Evolutionary conservation across 768 basidiomycete genomes (phyloP).

Genomic region (Lactarius deliciosus): DNA sequence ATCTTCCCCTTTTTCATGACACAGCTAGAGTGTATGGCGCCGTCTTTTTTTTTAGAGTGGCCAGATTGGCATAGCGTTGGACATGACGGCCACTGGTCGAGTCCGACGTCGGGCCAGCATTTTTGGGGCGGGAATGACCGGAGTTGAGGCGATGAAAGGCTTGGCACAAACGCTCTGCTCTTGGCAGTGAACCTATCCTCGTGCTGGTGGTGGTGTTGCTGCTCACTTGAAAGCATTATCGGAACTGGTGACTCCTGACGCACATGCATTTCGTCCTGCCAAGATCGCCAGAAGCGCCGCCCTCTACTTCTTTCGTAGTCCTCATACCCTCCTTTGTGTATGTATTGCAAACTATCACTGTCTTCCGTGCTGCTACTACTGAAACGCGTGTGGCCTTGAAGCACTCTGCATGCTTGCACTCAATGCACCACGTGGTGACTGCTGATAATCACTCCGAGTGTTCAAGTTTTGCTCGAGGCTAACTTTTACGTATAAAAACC

Average conservation of each 20-base stretch:
- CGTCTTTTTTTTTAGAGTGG: constrained; percentile 68
- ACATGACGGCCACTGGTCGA: constrained; percentile 46
- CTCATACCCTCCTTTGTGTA: background rate
- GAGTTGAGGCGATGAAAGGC: background rate
- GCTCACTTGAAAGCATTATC: background rate
- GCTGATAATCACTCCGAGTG: background rate
- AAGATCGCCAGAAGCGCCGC: too few relatives aligned
- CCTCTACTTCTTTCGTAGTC: background rate
- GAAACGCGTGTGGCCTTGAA: background rate
- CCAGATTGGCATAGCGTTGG: constrained; percentile 74
- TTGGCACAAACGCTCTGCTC: background rate
- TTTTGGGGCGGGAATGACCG: background rate
- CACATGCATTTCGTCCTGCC: background rate
- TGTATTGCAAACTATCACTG: background rate
- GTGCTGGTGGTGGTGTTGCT: background rate
- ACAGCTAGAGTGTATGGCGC: constrained; percentile 82
- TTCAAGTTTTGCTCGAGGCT: background rate
- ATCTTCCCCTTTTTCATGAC: constrained; percentile 68
- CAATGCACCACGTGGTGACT: background rate
- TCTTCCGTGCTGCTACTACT: background rate
- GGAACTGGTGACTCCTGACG: background rate
- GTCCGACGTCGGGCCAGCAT: background rate
- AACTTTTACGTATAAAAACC: background rate
- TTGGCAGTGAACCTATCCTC: background rate
- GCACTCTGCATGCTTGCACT: background rate